Evolutionary conservation across 1,139 yeast species (phyloP).

Genomic region (Yamadazyma mexicana): DNA sequence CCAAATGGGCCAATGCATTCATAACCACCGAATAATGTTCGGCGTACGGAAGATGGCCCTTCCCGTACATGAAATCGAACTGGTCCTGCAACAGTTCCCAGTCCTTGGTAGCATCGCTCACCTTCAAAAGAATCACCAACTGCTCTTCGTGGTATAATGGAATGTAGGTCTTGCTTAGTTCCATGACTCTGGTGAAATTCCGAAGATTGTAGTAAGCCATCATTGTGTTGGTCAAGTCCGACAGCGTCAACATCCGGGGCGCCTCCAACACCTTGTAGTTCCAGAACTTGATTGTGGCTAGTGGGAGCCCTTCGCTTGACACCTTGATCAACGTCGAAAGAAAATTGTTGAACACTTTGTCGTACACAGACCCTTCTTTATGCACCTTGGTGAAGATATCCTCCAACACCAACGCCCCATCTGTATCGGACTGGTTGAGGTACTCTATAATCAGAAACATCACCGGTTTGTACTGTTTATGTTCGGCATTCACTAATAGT

Average conservation of each 20-base stretch:
- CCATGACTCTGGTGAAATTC: constrained; percentile 25
- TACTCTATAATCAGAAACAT: constrained; percentile 17
- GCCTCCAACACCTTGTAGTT: constrained; percentile 19
- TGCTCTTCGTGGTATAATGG: constrained; percentile 35
- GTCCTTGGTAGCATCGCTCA: constrained; percentile 53
- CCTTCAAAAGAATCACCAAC: constrained; percentile 44
- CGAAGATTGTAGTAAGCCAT: constrained; percentile 24
- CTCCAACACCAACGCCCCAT: constrained; percentile 13
- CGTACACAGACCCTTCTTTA: constrained; percentile 4
- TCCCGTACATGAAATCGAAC: constrained; percentile 61
- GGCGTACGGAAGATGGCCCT: constrained; percentile 55
- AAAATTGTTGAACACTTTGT: constrained; percentile 19
- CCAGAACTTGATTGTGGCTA: constrained; percentile 25
- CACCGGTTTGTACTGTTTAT: constrained; percentile 19
- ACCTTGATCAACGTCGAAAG: constrained; percentile 25
- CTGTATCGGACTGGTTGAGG: constrained; percentile 8
- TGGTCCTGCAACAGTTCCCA: constrained; percentile 63
- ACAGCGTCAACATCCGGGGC: constrained; percentile 10
- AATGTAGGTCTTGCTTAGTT: constrained; percentile 24
- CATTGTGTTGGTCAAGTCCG: constrained; percentile 34
- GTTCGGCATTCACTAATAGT: constrained; percentile 17
- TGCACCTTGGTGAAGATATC: constrained; percentile 1
- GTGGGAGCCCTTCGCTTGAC: constrained; percentile 19
- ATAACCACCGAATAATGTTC: constrained; percentile 66
- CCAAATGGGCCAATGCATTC: constrained; percentile 59